Evolutionary conservation across 1,139 yeast genomes (phyloP).

Genomic region (Suhomyces kunorum): DNA sequence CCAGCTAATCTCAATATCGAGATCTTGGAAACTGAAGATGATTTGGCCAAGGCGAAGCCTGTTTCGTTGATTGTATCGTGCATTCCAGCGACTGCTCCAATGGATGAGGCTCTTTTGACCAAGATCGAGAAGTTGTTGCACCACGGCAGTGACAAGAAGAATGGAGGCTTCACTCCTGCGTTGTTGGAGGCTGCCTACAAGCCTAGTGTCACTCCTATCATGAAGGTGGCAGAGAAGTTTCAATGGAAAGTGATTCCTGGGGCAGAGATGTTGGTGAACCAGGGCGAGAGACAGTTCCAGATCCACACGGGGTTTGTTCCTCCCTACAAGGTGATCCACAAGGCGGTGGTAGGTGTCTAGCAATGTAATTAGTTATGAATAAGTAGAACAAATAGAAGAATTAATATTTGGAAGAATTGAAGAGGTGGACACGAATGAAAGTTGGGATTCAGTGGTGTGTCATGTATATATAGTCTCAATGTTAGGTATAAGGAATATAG

Average conservation of each 20-base stretch:
- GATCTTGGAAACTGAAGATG: conserved; percentile 53
- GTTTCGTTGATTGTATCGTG: conserved; percentile 77
- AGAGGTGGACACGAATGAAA: neutral
- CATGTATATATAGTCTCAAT: too few species aligned
- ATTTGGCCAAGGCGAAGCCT: conserved; percentile 41
- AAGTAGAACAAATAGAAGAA: neutral
- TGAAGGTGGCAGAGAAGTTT: conserved; percentile 68
- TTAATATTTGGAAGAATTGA: too few species aligned
- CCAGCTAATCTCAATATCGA: conserved; percentile 62
- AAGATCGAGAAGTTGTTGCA: conserved; percentile 51
- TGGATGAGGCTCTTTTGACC: conserved; percentile 54
- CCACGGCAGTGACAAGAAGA: conserved; percentile 32
- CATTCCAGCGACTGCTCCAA: conserved; percentile 81
- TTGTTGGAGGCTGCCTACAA: conserved; percentile 92
- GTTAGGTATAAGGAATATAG: too few species aligned
- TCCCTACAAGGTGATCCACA: conserved; percentile 59
- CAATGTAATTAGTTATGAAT: conserved; percentile 1
- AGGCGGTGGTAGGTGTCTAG: conserved; percentile 46
- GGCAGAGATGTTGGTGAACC: conserved; percentile 86
- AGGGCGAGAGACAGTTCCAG: conserved; percentile 85
- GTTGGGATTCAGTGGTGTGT: too few species aligned
- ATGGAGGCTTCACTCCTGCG: conserved; percentile 47
- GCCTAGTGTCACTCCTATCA: conserved; percentile 81
- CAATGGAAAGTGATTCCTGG: conserved; percentile 82
- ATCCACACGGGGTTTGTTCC: conserved; percentile 73